Evolutionary conservation across 106 monocot species (phyloP), one percentile per base, ranked within the genome.

Genomic region (Vanilla planifolia): DNA sequence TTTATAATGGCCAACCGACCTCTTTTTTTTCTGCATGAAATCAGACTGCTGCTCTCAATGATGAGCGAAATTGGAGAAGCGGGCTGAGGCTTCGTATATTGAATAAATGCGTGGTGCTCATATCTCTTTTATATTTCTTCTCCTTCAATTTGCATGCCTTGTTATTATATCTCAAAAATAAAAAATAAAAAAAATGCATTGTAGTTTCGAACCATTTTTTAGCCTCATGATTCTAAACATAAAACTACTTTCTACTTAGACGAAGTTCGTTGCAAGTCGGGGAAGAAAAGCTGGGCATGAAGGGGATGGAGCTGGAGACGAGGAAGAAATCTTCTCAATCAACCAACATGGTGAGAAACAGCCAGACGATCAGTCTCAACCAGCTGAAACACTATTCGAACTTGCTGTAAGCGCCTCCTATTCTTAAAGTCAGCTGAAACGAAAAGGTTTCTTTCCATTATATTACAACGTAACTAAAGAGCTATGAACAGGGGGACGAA

Each of bases 51-150:
- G 98, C 85, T 60, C 79, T 98, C 5, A 92, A 85, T 75, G 75
- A 88, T 53, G 91, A 82, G 75, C 81, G 73, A 63, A 92, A 82
- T 67, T 98, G 98, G 98, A 91, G 96, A 74, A 98, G 55, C 70
- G 98, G 92, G 50, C 77, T 98, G 3, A 78, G 98, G 74, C 85
- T 98, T 71, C 91, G 88, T 55, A 57, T 80, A 15, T 60, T 98
- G 51, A 67, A 70, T 43, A 84, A 61, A 63, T 92, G 81, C 79
- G 75, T 99, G 91, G 98, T 99, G 80, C 2, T 8, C 13, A 17
- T 15, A 19, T 25, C 46, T 10, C 2, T 32, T 40, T 17, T 20
- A 14, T 27, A 27, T 57, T 37, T 1, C 30, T 5, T 52, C 6
- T 44, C 37, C 23, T 11, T 30, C 30, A 2, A 46, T 16, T 43